Evolutionary conservation across 2,329 filamentous ascomycete species (phyloP).

Genomic region (Colletotrichum trifolii): DNA sequence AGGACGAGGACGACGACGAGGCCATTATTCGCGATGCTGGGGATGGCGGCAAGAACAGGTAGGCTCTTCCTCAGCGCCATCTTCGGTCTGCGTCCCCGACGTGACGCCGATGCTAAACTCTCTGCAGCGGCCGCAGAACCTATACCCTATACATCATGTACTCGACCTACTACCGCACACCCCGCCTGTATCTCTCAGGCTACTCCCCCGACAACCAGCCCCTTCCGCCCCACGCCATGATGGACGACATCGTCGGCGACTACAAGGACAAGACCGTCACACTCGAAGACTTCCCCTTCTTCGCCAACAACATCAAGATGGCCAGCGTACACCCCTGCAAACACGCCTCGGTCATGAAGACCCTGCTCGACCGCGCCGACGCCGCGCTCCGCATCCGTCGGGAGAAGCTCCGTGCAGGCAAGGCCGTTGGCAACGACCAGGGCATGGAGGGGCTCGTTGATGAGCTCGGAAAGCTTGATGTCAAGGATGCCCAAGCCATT

Average conservation of each 20-base stretch:
- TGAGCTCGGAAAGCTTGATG: constrained; percentile 75
- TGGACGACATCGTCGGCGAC: constrained; percentile 96
- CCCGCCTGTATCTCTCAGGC: constrained; percentile 92
- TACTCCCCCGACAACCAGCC: constrained; percentile 85
- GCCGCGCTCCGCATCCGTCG: constrained; percentile 89
- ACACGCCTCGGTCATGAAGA: constrained; percentile 98
- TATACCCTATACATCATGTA: constrained; percentile 99
- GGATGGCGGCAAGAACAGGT: constrained; percentile 59
- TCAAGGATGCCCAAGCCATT: constrained; percentile 62
- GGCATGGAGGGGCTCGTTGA: constrained; percentile 90
- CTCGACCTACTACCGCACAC: constrained; percentile 95
- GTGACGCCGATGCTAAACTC: constrained; percentile 33
- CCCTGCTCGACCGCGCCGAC: constrained; percentile 92
- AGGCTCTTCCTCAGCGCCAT: constrained; percentile 32
- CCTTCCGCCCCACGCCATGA: constrained; percentile 86
- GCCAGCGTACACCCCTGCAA: constrained; percentile 97
- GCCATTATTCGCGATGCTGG: constrained; percentile 88
- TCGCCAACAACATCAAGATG: constrained; percentile 92
- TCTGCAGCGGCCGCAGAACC: constrained; percentile 79
- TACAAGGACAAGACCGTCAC: constrained; percentile 99
- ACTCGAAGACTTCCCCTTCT: constrained; percentile 96
- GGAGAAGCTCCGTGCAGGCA: constrained; percentile 77
- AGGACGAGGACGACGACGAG: constrained; percentile 96
- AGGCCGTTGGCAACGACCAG: constrained; percentile 59
- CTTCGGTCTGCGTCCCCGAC: background rate